phyloP scores from a whole-genome alignment of 768 basidiomycete genomes.

The Scleroderma citrinum region DNA sequence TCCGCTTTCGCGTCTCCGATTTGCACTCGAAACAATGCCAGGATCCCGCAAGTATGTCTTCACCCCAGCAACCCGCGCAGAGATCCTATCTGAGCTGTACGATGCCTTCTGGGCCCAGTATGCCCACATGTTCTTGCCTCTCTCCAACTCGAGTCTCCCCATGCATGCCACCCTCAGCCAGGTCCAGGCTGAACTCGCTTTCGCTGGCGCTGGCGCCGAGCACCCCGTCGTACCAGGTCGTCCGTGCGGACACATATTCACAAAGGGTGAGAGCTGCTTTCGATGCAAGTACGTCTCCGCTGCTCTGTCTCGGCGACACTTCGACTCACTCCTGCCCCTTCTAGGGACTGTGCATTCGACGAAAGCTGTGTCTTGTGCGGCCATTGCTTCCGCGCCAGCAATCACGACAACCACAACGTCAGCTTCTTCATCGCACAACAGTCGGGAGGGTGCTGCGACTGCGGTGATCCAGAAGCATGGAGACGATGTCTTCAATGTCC shows the following conservation, averaged over 20 bases:
- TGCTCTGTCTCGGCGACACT: not conserved
- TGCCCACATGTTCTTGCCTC: slow-evolving; percentile 65
- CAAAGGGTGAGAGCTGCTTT: slow-evolving; percentile 88
- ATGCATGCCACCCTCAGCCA: slow-evolving; percentile 62
- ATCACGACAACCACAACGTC: slow-evolving; percentile 84
- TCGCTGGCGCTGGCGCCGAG: slow-evolving; percentile 54
- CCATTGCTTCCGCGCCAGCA: slow-evolving; percentile 83
- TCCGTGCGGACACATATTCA: slow-evolving; percentile 81
- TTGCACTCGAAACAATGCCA: slow-evolving; percentile 76
- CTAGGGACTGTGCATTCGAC: slow-evolving; percentile 85
- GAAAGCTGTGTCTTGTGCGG: slow-evolving; percentile 89
- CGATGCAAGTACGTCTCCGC: slow-evolving; percentile 74
- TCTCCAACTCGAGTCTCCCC: slow-evolving; percentile 56
- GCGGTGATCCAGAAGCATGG: slow-evolving; percentile 91
- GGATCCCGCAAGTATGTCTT: slow-evolving; percentile 74
- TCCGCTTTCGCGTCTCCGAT: slow-evolving; percentile 66
- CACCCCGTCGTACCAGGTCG: slow-evolving; percentile 60
- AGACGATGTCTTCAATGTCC: slow-evolving; percentile 59
- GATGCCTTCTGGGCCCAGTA: slow-evolving; percentile 78
- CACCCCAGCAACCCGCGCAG: slow-evolving; percentile 65
- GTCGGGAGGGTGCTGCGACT: slow-evolving; percentile 91
- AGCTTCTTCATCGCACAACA: slow-evolving; percentile 92
- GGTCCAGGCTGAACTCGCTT: slow-evolving; percentile 54
- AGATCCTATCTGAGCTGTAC: slow-evolving; percentile 78
- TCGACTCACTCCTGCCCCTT: not conserved